Evolutionary conservation across 2,329 filamentous ascomycete species (phyloP), one percentile per base, ranked within the genome.

Genomic region (Alternaria longipes): DNA sequence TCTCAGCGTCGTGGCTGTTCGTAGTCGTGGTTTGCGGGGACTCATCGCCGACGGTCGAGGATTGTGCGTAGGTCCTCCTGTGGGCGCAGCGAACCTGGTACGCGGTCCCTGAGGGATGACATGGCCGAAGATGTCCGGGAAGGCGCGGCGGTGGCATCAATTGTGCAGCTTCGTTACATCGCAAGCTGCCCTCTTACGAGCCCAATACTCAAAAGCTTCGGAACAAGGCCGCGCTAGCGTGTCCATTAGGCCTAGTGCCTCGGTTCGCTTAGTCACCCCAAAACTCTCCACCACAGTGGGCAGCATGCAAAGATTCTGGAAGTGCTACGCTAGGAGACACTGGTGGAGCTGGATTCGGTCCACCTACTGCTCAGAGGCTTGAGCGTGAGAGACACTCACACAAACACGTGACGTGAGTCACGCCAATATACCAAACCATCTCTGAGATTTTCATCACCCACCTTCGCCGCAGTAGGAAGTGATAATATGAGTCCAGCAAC

Each of bases 131-230:
- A 71, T 79, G 76, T 73, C 74, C 79, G 62, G 77, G 70, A 40
- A 78, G 72, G 68, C 79, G 79, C 74, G 77, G 77, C 71, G 74
- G 75, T 74, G 76, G 80, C 81, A 83, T 83, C 75, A 82, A 82
- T 78, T 78, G 73, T 63, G 65, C 65, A 47, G 61, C 66, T 64
- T 66, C 60, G 67, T 72, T 63, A 71, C 76, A 78, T 78, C 65
- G 73, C 74, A 76, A 64, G 67, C 66, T 58, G 51, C 47, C 56
- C 41, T 63, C 50, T 60, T 55, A 42, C 16, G 22, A 34, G 47
- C 54, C 56, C 50, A 44, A 60, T 47, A 50, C 26, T 52, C 41
- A 69, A 72, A 70, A 71, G 67, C 64, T 65, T 64, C 69, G 28
- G 53, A 46, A 57, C 36, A 34, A 50, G 41, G 18, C 54, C 18